Percentiles rank a stretch among this genome's conserved stretches.
phyloP scores from a whole-genome alignment of 1,139 yeast species.

The Wickerhamiella pararugosa region DNA sequence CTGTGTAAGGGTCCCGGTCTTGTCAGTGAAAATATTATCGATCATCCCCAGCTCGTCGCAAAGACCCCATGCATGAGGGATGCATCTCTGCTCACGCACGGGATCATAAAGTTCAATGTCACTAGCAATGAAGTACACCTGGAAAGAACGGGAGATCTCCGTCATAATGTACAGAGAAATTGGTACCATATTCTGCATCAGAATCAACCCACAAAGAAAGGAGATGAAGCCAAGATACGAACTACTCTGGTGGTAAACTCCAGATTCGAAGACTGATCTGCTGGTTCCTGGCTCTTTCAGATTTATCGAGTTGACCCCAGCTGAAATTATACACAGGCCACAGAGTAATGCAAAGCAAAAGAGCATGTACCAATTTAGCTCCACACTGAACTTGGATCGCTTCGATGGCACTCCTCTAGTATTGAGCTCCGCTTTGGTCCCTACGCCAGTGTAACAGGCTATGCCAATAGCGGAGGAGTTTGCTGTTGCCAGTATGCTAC shows the following conservation, averaged over 20 bases:
- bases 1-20: conserved; percentile 94
- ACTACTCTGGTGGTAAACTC: conserved; percentile 45
- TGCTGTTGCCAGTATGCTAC: conserved; percentile 49
- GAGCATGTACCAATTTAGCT: conserved; percentile 66
- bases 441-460: conserved; percentile 78
- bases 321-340: conserved; percentile 67
- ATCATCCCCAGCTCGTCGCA: conserved; percentile 85
- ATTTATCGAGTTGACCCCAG: conserved; percentile 57
- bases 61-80: conserved; percentile 72
- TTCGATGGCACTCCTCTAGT: conserved; percentile 92
- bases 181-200: conserved; percentile 68
- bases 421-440: conserved; percentile 84
- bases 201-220: conserved; percentile 68
- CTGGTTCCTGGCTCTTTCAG: conserved; percentile 39
- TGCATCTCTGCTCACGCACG: conserved; percentile 77
- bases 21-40: conserved; percentile 82
- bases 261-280: conserved; percentile 54
- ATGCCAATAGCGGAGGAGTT: conserved; percentile 78
- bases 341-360: conserved; percentile 65
- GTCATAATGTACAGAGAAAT: conserved; percentile 68
- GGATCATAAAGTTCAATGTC: conserved; percentile 60
- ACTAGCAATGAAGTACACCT: conserved; percentile 63
- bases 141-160: conserved; percentile 68
- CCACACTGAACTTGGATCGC: conserved; percentile 65
- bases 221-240: conserved; percentile 70